Base-by-base conservation (phyloP, 176 grass and related monocot genomes). In the Oryza meyeriana region DNA sequence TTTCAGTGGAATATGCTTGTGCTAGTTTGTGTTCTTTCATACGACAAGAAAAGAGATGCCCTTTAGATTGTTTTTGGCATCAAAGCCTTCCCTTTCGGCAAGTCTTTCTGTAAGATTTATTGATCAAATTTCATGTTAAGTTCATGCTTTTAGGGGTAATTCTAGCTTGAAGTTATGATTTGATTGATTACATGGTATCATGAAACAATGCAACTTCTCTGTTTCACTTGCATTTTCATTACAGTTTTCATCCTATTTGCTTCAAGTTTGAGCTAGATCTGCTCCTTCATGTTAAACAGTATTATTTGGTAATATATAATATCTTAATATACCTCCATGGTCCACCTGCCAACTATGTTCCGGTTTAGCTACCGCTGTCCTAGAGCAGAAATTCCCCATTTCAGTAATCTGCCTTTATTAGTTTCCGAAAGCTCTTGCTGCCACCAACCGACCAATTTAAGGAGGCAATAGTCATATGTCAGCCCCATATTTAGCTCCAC, bases 221-320 rank as follows among this genome's bases (percentile, higher is more conserved):
- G 26, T 27, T 69, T 82, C 30, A 2, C 34, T 83, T 63, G 30
- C 10, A 72, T 64, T 33, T 76, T 33, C 59, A 64, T 78, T 30
- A 41, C 30, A 50, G 14, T 75, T 42, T 40, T 63, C 71, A 47
- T 77, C 32, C 48, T 40, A 71, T 72, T 71, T 71, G 40, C 44
- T 72, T 35, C 79, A 79, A 30, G 68, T 61, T 48, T 61, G 81
- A 79, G 40, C 40, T 39, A 71, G 85, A 71, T 86, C 81, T 12
- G 2, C 14, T 25, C n/a, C 40, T 11, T 75, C 44, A 39, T 26
- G 0, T 40, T 27, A 32, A 32, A 87, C 62, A 31, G 36, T 79
- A 74, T 18, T 27, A 27, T 62, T 47, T 12, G 22, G 17, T 17
- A 22, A n/a, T 68, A 22, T 24, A 59, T 68, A 61, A 7, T 20